Evolutionary conservation across 108 stramenopile genomes (phyloP).

Genomic region (Seminavis robusta): DNA sequence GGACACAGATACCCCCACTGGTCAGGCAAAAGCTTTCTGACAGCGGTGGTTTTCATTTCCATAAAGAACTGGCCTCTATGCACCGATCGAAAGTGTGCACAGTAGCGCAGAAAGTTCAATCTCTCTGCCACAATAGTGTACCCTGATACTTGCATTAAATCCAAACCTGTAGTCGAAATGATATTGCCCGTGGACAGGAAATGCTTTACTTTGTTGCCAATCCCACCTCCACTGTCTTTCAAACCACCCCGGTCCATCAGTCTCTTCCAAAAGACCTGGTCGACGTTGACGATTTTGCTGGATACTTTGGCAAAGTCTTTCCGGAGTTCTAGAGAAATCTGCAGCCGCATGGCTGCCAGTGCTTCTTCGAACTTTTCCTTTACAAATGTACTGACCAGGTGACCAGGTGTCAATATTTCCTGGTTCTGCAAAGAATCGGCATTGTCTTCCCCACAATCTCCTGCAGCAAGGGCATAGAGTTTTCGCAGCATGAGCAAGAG

Average conservation of each 20-base stretch:
- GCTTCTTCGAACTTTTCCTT: conserved; percentile 96
- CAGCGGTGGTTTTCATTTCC: conserved; percentile 99
- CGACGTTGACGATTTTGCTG: conserved; percentile 39
- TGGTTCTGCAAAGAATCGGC: conserved; percentile 95
- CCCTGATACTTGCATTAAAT: conserved; percentile 97
- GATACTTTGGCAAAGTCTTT: conserved; percentile 45
- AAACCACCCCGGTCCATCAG: conserved; percentile 68
- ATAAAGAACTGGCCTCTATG: conserved; percentile 99
- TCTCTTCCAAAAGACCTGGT: conserved; percentile 64
- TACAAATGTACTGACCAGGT: conserved; percentile 83
- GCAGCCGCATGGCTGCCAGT: conserved; percentile 63
- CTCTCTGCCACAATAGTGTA: conserved; percentile 98
- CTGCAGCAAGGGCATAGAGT: conserved; percentile 93
- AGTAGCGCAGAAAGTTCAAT: conserved; percentile 94
- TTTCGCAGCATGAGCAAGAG: conserved; percentile 87
- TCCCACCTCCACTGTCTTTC: conserved; percentile 62
- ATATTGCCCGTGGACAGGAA: conserved; percentile 97
- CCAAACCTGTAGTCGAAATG: conserved; percentile 87
- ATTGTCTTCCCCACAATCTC: conserved; percentile 93
- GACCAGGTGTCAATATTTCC: conserved; percentile 92
- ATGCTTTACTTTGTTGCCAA: conserved; percentile 89
- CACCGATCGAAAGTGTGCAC: conserved; percentile 96
- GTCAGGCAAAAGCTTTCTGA: conserved; percentile 96
- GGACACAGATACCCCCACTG: conserved; percentile 99
- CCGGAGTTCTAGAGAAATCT: conserved; percentile 67